Conservation (phyloP, 1,139 yeast species). For the Sugiyamaella japonica region DNA sequence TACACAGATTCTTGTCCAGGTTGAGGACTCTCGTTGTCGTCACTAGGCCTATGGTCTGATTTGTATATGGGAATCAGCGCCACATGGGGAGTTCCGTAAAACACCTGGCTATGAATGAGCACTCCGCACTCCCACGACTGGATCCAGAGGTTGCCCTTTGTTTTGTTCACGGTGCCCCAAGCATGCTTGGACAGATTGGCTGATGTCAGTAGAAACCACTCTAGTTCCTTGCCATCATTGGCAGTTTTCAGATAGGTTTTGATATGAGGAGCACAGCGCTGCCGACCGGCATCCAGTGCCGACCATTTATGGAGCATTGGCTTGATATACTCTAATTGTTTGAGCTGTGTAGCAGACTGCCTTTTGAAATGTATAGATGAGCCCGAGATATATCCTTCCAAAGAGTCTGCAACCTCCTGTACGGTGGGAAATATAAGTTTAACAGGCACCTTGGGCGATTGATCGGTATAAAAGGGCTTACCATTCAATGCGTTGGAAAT, state of each 20-base stretch:
- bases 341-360: slow-evolving; percentile 24
- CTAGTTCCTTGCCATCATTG: slow-evolving; percentile 23
- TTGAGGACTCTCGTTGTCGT: too few species aligned
- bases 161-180: slow-evolving; percentile 37
- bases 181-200: slow-evolving; percentile 42
- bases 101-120: slow-evolving; percentile 29
- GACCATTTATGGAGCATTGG: slow-evolving; percentile 35
- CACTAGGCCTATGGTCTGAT: slow-evolving; percentile 15
- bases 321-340: slow-evolving; percentile 31
- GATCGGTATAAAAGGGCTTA: slow-evolving; percentile 10
- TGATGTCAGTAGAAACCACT: slow-evolving; percentile 40
- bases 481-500: slow-evolving; percentile 29
- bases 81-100: slow-evolving; percentile 9
- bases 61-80: slow-evolving; percentile 26
- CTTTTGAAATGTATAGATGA: slow-evolving; percentile 35
- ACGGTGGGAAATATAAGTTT: slow-evolving; percentile 39
- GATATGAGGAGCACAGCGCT: slow-evolving; percentile 41
- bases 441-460: slow-evolving; percentile 11
- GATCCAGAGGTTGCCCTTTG: slow-evolving; percentile 30
- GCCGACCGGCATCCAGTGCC: slow-evolving; percentile 35
- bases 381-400: slow-evolving; percentile 39
- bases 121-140: slow-evolving; percentile 42
- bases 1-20: slow-evolving; percentile 11
- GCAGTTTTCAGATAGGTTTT: slow-evolving; percentile 37
- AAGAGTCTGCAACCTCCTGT: slow-evolving; percentile 33